phyloP scores from a whole-genome alignment of 129 eudicot species.

The Saussurea involucrata region DNA sequence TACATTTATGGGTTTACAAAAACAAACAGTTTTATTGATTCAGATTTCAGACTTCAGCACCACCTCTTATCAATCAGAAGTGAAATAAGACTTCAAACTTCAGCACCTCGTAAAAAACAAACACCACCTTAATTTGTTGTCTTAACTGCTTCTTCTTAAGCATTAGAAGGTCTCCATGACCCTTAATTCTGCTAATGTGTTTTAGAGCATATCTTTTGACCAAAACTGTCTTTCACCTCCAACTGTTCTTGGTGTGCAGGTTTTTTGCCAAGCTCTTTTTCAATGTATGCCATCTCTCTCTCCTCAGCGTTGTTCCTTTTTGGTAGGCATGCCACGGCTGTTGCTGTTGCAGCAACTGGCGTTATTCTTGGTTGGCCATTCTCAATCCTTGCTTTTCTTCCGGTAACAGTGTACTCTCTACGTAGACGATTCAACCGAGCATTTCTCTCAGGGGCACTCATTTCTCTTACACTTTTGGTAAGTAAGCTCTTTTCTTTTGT shows the following conservation, averaged over 20 bases:
- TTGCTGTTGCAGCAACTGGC: constrained; percentile 85
- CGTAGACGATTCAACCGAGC: constrained; percentile 64
- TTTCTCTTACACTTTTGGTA: constrained; percentile 64
- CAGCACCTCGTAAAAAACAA: too few relatives aligned
- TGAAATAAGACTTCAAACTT: too few relatives aligned
- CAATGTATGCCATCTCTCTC: constrained; percentile 96
- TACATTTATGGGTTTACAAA: too few relatives aligned
- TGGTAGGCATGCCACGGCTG: constrained; percentile 69
- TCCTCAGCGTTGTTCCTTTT: constrained; percentile 78
- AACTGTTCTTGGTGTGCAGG: constrained; percentile 42
- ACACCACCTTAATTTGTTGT: not conserved
- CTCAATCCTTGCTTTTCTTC: constrained; percentile 87
- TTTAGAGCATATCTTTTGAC: not conserved
- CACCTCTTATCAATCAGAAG: too few relatives aligned
- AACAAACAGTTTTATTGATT: too few relatives aligned
- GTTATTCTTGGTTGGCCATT: constrained; percentile 98
- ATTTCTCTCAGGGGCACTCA: constrained; percentile 64
- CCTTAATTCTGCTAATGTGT: not conserved
- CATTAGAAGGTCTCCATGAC: not conserved
- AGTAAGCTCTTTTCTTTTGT: not conserved
- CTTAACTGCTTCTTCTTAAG: not conserved
- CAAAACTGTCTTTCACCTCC: not conserved
- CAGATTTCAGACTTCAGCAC: too few relatives aligned
- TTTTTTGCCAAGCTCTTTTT: constrained; percentile 92
- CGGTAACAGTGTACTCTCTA: constrained; percentile 74